A percentile compares a stretch with the other conserved stretches of the same genome.
phyloP scores from a whole-genome alignment of 108 stramenopile species.

The Discostella stelligeroides region DNA sequence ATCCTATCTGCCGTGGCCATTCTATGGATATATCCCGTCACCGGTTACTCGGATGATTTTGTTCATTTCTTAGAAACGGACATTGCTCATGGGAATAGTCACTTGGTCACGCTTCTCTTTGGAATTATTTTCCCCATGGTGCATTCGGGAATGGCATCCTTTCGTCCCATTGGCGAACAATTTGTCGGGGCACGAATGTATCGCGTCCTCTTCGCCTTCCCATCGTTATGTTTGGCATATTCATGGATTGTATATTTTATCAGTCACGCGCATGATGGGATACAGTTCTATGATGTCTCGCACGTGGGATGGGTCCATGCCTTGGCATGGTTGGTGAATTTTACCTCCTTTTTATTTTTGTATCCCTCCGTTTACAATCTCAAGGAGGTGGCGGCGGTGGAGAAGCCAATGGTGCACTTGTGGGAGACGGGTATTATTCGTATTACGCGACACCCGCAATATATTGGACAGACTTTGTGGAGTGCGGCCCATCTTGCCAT shows the following conservation, averaged over 20 bases:
- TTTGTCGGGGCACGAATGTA: slow-evolving; percentile 90
- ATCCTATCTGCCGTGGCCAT: slow-evolving; percentile 76
- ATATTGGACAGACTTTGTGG: slow-evolving; percentile 94
- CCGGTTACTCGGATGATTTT: slow-evolving; percentile 82
- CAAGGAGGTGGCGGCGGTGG: slow-evolving; percentile 90
- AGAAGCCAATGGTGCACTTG: slow-evolving; percentile 80
- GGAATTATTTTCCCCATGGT: slow-evolving; percentile 85
- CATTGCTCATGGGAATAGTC: slow-evolving; percentile 66
- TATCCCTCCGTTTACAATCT: slow-evolving; percentile 96
- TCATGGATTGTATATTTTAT: slow-evolving; percentile 96
- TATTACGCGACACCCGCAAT: slow-evolving; percentile 96
- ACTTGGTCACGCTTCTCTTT: slow-evolving; percentile 67
- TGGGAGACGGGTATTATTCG: slow-evolving; percentile 96
- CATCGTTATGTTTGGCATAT: slow-evolving; percentile 84
- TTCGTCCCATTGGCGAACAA: slow-evolving; percentile 88
- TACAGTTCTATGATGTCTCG: slow-evolving; percentile 84
- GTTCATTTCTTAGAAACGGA: slow-evolving; percentile 55
- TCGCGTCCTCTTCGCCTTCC: slow-evolving; percentile 94
- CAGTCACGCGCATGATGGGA: slow-evolving; percentile 92
- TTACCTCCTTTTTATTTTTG: slow-evolving; percentile 90
- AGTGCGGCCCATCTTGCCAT: slow-evolving; percentile 87
- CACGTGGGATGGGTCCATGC: slow-evolving; percentile 59
- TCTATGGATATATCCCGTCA: slow-evolving; percentile 73
- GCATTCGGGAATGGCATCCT: slow-evolving; percentile 94
- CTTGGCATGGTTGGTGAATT: slow-evolving; percentile 69